These are phyloP conservation scores for Penicillium sp. DNA, from an alignment of 2,329 filamentous ascomycete species.

Conservation along the genomic window DNA sequence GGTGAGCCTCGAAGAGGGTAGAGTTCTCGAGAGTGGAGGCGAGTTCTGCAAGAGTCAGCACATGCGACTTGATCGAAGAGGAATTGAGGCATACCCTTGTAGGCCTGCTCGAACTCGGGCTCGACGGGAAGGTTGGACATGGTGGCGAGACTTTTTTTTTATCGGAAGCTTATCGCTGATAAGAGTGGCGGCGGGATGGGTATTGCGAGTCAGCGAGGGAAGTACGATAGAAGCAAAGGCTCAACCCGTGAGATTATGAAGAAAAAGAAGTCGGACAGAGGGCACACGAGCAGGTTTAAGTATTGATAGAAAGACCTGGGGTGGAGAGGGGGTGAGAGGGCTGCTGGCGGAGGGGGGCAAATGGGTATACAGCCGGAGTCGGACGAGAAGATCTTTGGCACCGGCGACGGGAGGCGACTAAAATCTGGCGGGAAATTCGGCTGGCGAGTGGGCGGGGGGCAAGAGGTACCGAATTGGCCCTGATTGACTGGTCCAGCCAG, in stretches of 20 bases:
- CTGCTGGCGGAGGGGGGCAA: conserved; percentile 16
- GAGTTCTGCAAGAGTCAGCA: conserved; percentile 68
- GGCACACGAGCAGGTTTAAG: conserved; percentile 21
- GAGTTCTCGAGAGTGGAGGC: conserved; percentile 93
- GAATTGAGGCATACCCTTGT: conserved; percentile 71
- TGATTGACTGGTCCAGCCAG: neutral
- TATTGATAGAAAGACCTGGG: conserved; percentile 12
- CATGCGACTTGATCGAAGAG: neutral
- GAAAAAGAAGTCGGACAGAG: conserved; percentile 13
- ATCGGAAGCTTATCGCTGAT: conserved; percentile 13
- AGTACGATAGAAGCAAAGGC: conserved; percentile 20
- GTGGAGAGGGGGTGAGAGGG: conserved; percentile 12
- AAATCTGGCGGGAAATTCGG: conserved; percentile 18
- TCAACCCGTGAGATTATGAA: conserved; percentile 18
- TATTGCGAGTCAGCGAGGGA: conserved; percentile 7
- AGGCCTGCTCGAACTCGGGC: conserved; percentile 98
- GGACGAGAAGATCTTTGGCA: conserved; percentile 29
- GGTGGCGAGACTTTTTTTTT: conserved; percentile 6
- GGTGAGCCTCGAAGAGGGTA: conserved; percentile 89
- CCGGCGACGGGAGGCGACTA: conserved; percentile 14
- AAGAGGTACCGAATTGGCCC: neutral
- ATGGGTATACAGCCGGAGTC: conserved; percentile 36
- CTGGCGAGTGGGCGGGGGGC: conserved; percentile 1
- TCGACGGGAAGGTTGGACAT: conserved; percentile 87
- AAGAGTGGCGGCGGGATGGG: conserved; percentile 14